A percentile compares a stretch with the other conserved stretches of the same genome.
Conservation (phyloP, 2,329 filamentous ascomycete species). For the Pleomassaria siparia region DNA sequence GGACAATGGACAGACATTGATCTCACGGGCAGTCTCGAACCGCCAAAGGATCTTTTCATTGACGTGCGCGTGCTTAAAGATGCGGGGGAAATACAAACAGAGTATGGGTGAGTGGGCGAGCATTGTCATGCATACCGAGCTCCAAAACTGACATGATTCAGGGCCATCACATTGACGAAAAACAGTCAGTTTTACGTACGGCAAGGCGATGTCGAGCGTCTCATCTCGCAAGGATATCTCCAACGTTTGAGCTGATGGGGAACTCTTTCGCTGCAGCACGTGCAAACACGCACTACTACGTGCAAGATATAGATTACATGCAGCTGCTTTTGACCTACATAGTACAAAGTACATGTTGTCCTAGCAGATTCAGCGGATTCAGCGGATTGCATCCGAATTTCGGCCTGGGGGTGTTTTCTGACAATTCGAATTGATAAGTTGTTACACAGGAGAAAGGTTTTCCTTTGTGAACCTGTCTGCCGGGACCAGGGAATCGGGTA, state of each 20-base stretch:
- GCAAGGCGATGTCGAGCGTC: constrained; percentile 89
- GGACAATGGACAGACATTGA: constrained; percentile 98
- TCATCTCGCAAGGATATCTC: constrained; percentile 93
- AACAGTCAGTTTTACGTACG: constrained; percentile 98
- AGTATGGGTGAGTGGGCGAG: constrained; percentile 80
- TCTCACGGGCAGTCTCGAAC: constrained; percentile 88
- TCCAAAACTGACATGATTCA: constrained; percentile 42
- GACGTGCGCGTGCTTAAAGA: constrained; percentile 95
- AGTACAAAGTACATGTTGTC: neutral
- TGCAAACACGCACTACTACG: neutral
- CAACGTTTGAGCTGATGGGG: constrained; percentile 75
- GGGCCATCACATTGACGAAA: constrained; percentile 92
- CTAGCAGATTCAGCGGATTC: neutral
- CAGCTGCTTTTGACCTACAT: neutral
- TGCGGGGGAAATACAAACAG: constrained; percentile 97
- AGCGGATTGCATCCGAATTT: constrained; percentile 3
- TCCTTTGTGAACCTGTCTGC: too few species aligned
- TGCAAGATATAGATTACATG: too few species aligned
- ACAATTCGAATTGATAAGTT: neutral
- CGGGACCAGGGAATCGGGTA: neutral
- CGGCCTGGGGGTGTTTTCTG: neutral
- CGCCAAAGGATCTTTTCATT: constrained; percentile 93
- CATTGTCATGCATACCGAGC: neutral
- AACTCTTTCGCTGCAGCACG: neutral
- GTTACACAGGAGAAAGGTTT: neutral